Evolutionary conservation across 2,329 filamentous ascomycete species (phyloP).

Genomic region (Fusarium subglutinans): DNA sequence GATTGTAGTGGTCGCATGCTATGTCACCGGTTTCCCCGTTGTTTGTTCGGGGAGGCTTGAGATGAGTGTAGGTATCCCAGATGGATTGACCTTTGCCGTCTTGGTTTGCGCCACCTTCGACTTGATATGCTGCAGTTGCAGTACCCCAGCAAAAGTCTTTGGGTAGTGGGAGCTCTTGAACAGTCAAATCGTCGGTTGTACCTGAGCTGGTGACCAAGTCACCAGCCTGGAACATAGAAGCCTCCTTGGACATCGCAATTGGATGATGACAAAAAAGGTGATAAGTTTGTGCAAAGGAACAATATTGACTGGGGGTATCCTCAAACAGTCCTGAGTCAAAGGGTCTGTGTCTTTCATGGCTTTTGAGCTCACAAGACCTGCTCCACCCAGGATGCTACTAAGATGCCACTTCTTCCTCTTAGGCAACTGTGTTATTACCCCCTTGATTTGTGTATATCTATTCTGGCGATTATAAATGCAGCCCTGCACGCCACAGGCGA

Average conservation of each 20-base stretch:
- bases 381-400: no score
- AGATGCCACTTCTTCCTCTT: no score
- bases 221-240: background rate
- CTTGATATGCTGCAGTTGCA: constrained; percentile 50
- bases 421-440: background rate
- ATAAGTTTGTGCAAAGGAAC: no score
- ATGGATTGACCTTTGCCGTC: constrained; percentile 51
- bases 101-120: constrained; percentile 47
- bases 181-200: background rate
- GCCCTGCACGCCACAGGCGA: no score
- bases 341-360: background rate
- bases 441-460: no score
- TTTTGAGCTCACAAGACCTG: no score
- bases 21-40: constrained; percentile 54
- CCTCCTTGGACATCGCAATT: background rate
- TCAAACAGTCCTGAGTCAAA: background rate
- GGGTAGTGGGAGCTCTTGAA: constrained; percentile 38
- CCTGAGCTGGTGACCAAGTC: background rate
- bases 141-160: constrained; percentile 49
- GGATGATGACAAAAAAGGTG: background rate
- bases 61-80: constrained; percentile 28
- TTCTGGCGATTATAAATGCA: no score
- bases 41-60: constrained; percentile 28
- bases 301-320: background rate
- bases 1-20: constrained; percentile 51